Percentiles rank a stretch among this genome's conserved stretches.
phyloP scores from a whole-genome alignment of 1,139 yeast genomes.

The Suhomyces wounanorum region DNA sequence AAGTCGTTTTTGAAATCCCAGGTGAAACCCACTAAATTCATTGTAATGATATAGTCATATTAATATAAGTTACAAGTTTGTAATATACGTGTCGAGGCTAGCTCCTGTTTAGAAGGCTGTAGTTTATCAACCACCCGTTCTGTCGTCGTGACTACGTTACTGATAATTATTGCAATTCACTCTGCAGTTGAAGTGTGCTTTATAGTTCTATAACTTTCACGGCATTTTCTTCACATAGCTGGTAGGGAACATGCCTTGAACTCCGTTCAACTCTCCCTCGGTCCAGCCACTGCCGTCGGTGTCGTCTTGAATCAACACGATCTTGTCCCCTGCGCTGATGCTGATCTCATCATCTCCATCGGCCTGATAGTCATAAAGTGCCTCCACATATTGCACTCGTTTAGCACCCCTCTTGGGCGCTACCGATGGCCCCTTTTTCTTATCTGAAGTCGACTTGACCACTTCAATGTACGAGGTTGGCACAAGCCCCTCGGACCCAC shows the following conservation, averaged over 20 bases:
- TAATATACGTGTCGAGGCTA: not conserved
- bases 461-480: conserved; percentile 83
- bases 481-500: conserved; percentile 68
- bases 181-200: not conserved
- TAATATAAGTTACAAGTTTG: conserved; percentile 11
- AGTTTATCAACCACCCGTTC: no score
- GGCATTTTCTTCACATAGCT: conserved; percentile 57
- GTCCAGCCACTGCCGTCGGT: conserved; percentile 97
- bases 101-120: not conserved
- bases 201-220: not conserved
- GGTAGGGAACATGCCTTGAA: conserved; percentile 78
- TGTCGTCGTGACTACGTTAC: no score
- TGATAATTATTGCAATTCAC: no score
- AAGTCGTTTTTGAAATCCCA: conserved; percentile 98
- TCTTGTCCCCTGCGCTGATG: conserved; percentile 71
- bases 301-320: conserved; percentile 62
- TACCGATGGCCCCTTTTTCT: conserved; percentile 72
- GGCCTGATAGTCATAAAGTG: conserved; percentile 77
- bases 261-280: conserved; percentile 79
- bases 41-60: conserved; percentile 12
- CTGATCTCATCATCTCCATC: conserved; percentile 82
- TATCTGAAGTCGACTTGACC: conserved; percentile 20
- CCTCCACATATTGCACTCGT: conserved; percentile 65
- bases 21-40: conserved; percentile 49
- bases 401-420: conserved; percentile 84